These are phyloP conservation scores for Drechslerella stenobrocha DNA, from an alignment of 2,329 filamentous ascomycete genomes.

Conservation along the genomic window DNA sequence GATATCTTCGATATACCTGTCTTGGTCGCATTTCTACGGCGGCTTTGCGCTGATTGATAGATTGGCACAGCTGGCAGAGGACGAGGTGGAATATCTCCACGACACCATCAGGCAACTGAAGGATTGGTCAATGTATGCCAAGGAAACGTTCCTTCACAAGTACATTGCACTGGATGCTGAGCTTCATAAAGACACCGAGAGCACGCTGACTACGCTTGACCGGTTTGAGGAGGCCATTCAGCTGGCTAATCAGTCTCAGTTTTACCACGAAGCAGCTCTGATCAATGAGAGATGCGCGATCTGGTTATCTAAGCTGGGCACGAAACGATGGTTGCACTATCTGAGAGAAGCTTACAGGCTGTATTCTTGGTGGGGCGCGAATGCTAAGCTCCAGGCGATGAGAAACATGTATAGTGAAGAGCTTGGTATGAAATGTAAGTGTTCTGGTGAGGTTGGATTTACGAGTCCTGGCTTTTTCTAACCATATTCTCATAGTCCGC, in stretches of 20 bases:
- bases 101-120: conserved; percentile 51
- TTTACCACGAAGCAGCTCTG: conserved; percentile 52
- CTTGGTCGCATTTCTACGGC: conserved; percentile 52
- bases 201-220: conserved; percentile 52
- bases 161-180: conserved; percentile 52
- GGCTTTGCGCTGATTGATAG: conserved; percentile 51
- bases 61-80: conserved; percentile 47
- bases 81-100: conserved; percentile 50
- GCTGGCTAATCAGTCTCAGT: conserved; percentile 51
- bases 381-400: conserved; percentile 51
- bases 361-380: conserved; percentile 52
- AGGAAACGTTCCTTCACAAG: conserved; percentile 52
- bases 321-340: conserved; percentile 50
- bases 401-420: conserved; percentile 51
- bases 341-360: conserved; percentile 51
- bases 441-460: conserved; percentile 5
- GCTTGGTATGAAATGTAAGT: conserved; percentile 48
- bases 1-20: conserved; percentile 50
- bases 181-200: conserved; percentile 49
- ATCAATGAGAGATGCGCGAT: conserved; percentile 52
- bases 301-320: conserved; percentile 51
- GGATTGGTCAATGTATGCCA: conserved; percentile 51
- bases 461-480: conserved; percentile 13
- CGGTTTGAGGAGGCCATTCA: conserved; percentile 52
- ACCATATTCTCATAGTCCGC: conserved; percentile 17